Conservation (phyloP, 2,329 filamentous ascomycete species). For the Nothophaeocryptopus gaeumannii region DNA sequence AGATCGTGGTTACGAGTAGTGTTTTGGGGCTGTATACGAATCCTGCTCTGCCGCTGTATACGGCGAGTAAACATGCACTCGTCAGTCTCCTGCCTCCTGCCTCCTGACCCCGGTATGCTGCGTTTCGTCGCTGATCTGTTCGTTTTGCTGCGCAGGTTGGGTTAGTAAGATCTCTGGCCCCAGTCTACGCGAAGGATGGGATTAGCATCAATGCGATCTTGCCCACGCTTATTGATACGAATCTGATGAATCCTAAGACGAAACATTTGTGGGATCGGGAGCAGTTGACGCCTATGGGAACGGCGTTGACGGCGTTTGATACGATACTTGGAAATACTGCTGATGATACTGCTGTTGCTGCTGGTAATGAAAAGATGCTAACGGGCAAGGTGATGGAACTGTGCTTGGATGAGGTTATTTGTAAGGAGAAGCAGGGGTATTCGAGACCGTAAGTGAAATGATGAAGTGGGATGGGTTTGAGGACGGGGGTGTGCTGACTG, state of each 20-base stretch:
- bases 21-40: constrained; percentile 21
- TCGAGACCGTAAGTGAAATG: too few species aligned
- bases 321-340: constrained; percentile 33
- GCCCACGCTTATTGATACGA: constrained; percentile 37
- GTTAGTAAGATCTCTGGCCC: constrained; percentile 32
- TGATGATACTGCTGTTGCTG: too few species aligned
- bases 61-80: constrained; percentile 26
- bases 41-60: constrained; percentile 22
- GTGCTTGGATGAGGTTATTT: constrained; percentile 41
- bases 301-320: constrained; percentile 36
- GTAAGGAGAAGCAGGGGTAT: constrained; percentile 40
- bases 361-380: constrained; percentile 18
- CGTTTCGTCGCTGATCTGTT: too few species aligned
- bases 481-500: too few species aligned
- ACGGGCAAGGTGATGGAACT: constrained; percentile 44
- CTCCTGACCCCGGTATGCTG: too few species aligned
- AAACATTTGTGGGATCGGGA: constrained; percentile 32
- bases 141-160: constrained; percentile 24
- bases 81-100: too few species aligned
- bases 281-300: constrained; percentile 38
- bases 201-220: constrained; percentile 39
- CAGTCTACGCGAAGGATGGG: constrained; percentile 30
- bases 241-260: constrained; percentile 31
- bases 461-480: too few species aligned
- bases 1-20: constrained; percentile 39